A percentile compares a stretch with the other conserved stretches of the same genome.
Evolutionary conservation across 352 stramenopile genomes (phyloP).

Genomic region (Pythium biforme): DNA sequence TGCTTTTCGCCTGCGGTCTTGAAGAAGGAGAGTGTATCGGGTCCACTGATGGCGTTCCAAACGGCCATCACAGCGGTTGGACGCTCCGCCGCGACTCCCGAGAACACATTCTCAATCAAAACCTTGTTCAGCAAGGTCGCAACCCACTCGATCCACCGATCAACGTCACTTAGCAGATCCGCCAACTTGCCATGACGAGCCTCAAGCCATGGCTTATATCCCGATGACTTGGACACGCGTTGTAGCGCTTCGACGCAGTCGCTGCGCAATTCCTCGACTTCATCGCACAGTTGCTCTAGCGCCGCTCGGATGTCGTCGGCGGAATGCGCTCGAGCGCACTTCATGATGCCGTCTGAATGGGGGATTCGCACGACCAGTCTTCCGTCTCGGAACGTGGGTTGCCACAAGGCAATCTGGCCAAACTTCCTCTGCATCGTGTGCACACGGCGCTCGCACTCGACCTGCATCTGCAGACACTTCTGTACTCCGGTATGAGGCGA

Average conservation of each 20-base stretch:
- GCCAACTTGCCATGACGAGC: too few species aligned
- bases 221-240: neutral
- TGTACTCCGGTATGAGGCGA: neutral
- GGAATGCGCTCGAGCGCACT: neutral
- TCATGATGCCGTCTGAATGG: neutral
- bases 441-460: neutral
- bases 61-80: too few species aligned
- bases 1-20: too few species aligned
- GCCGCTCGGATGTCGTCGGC: constrained; percentile 1
- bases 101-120: too few species aligned
- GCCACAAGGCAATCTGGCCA: constrained; percentile 7
- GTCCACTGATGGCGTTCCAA: neutral
- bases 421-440: neutral
- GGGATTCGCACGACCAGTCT: neutral
- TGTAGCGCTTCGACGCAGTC: neutral
- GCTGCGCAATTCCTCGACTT: neutral
- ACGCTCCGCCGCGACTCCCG: too few species aligned
- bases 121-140: too few species aligned
- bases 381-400: neutral
- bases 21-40: too few species aligned
- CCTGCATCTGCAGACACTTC: constrained; percentile 1
- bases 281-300: neutral
- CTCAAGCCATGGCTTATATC: too few species aligned
- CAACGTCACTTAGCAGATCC: too few species aligned
- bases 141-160: too few species aligned